Evolutionary conservation across 192 early-diverging fungal species (phyloP).

Genomic region (Linnemannia elongata): DNA sequence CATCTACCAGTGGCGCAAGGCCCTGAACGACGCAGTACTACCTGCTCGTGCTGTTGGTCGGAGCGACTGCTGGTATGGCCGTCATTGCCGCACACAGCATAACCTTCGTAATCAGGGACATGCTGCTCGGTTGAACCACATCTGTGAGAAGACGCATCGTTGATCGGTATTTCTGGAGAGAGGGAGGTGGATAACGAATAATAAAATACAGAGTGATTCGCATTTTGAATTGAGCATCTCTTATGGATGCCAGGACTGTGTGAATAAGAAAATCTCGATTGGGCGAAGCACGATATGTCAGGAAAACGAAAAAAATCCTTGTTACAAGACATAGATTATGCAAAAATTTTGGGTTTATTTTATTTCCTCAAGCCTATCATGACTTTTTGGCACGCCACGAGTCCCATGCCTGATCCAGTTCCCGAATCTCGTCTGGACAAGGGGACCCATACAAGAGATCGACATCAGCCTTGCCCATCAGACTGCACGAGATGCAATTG

Average conservation of each 20-base stretch:
- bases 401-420: conserved; percentile 10
- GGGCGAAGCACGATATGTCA: too few relatives aligned
- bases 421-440: not conserved
- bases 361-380: not conserved
- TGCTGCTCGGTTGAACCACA: conserved; percentile 44
- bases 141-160: conserved; percentile 34
- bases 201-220: not conserved
- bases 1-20: conserved; percentile 45
- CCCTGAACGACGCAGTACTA: conserved; percentile 8
- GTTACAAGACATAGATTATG: not conserved
- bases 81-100: conserved; percentile 46
- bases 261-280: too few relatives aligned
- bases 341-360: not conserved
- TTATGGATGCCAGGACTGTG: too few relatives aligned
- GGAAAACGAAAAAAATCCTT: too few relatives aligned
- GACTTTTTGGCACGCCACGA: conserved; percentile 4
- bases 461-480: conserved; percentile 21
- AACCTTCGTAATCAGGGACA: conserved; percentile 8
- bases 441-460: conserved; percentile 9
- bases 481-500: conserved; percentile 32
- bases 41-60: conserved; percentile 8
- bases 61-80: conserved; percentile 39
- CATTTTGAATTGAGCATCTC: not conserved
- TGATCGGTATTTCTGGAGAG: not conserved
- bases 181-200: not conserved